Percentiles rank a stretch among this genome's conserved stretches.
phyloP scores from a whole-genome alignment of 2,329 filamentous ascomycete species.

The Dothideomycetidae sp. region DNA sequence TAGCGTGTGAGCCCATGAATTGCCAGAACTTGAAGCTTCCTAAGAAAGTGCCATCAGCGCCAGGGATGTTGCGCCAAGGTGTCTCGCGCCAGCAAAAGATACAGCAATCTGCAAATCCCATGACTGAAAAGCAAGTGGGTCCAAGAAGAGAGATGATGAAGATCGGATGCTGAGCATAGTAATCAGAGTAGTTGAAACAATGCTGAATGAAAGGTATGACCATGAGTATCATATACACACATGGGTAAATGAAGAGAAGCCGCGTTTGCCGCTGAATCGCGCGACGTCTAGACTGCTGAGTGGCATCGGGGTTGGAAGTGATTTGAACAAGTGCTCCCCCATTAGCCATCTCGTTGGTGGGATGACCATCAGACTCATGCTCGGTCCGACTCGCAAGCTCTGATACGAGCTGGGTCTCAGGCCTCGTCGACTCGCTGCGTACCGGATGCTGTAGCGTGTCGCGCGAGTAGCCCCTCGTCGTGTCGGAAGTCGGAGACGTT shows the following conservation, averaged over 20 bases:
- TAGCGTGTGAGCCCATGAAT: slow-evolving; percentile 7
- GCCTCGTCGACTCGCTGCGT: background rate
- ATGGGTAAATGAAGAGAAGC: slow-evolving; percentile 61
- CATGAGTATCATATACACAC: slow-evolving; percentile 61
- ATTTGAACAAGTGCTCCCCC: slow-evolving; percentile 6
- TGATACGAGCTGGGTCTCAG: slow-evolving; percentile 1
- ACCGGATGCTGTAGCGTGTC: background rate
- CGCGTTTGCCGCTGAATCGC: slow-evolving; percentile 54
- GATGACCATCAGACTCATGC: background rate
- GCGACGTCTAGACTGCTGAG: slow-evolving; percentile 14
- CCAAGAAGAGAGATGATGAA: slow-evolving; percentile 42
- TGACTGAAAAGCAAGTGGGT: slow-evolving; percentile 46
- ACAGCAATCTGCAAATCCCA: slow-evolving; percentile 53
- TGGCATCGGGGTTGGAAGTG: slow-evolving; percentile 10
- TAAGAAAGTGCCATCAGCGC: slow-evolving; percentile 28
- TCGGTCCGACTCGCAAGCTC: slow-evolving; percentile 3
- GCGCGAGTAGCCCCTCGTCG: background rate
- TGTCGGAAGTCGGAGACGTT: background rate
- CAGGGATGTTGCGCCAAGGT: slow-evolving; percentile 49
- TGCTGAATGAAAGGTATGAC: slow-evolving; percentile 55
- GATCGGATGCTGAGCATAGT: slow-evolving; percentile 37
- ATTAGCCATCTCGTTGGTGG: background rate
- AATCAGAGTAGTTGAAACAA: slow-evolving; percentile 43
- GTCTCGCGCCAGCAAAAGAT: slow-evolving; percentile 57
- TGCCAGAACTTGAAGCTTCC: slow-evolving; percentile 26